Base-by-base conservation (phyloP, 1,284 basidiomycete species). In the Xanthoconium separans region DNA sequence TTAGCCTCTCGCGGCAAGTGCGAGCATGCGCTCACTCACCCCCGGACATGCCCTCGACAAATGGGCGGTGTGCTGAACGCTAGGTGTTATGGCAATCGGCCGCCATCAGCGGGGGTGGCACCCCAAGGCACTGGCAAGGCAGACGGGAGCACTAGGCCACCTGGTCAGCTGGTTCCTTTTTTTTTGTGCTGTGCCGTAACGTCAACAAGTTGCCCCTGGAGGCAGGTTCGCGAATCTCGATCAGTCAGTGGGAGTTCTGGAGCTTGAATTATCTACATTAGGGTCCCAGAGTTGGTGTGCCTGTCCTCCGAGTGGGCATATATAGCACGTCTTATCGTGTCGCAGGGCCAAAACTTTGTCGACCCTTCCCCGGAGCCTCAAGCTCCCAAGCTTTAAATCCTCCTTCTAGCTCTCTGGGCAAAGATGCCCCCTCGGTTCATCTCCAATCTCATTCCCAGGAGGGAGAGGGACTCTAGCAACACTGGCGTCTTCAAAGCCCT, bases 371-470 rank as follows among this genome's bases (percentile, higher is more conserved):
- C 22, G 33, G 47, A 27, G 41, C 41, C 39, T 18, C 47, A 11
- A 39, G 37, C 37, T 39, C 18, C 36, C 11, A 41, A 10, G 22
- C 30, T 20, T 37, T 27, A 29, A 29, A 15, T 46, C 44, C 40
- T 33, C 39, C 16, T 15, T 34, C 33, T 37, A 20, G n/a, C 39
- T 6, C 33, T 22, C 16, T 41, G 29, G 44, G 40, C 24, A 10
- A 27, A 31, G 6, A 70, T 67, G 66, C 50, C 56, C 24, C 68
- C 65, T 16, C 55, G 31, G 24, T 69, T 69, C 45, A 20, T 69
- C 39, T 31, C 11, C 48, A 82, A 75, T 56, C 74, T 84, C 60
- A 55, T 84, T 47, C 82, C 82, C 20, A 71, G 65, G 49, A 77
- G 74, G 60, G 79, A 87, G 60, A 66, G 66, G 10, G 29, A 50